Conservation (phyloP, 1,284 basidiomycete genomes). For the Austroboletus rostrupii region DNA sequence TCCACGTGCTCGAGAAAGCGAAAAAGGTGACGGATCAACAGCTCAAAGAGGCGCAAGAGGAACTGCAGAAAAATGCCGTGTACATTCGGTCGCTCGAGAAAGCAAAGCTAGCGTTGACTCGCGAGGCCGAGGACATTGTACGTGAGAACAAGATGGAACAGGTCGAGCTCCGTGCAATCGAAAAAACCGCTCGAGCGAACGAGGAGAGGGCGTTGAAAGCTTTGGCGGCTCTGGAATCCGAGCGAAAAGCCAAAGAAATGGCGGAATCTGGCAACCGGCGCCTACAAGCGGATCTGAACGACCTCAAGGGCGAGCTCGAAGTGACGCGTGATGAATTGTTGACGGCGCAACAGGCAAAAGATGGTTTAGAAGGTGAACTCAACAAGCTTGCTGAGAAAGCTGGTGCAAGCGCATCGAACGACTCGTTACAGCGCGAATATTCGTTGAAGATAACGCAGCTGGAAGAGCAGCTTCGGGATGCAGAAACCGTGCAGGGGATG, state of each 20-base stretch:
- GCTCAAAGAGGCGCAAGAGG: conserved; percentile 75
- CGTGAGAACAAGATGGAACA: conserved; percentile 76
- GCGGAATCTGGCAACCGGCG: conserved; percentile 60
- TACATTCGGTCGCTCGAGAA: conserved; percentile 86
- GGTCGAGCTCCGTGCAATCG: conserved; percentile 60
- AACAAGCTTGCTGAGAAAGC: conserved; percentile 62
- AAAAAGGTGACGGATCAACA: conserved; percentile 95
- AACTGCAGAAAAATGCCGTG: conserved; percentile 67
- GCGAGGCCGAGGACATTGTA: conserved; percentile 83
- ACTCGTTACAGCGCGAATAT: conserved; percentile 55
- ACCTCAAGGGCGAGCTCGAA: conserved; percentile 46
- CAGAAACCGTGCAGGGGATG: conserved; percentile 47
- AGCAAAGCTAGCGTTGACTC: conserved; percentile 69
- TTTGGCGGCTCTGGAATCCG: conserved; percentile 58
- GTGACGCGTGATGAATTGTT: conserved; percentile 52
- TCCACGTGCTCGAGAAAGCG: conserved; percentile 95
- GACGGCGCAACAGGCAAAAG: conserved; percentile 58
- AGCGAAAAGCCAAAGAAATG: conserved; percentile 58
- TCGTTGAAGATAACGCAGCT: conserved; percentile 63
- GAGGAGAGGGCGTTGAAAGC: conserved; percentile 58
- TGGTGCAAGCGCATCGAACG: conserved; percentile 43
- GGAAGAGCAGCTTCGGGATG: conserved; percentile 59
- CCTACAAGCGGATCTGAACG: conserved; percentile 57
- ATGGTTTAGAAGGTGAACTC: conserved; percentile 65
- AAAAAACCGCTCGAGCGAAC: conserved; percentile 58